A percentile compares a stretch with the other conserved stretches of the same genome.
phyloP scores from a whole-genome alignment of 225 moss, liverwort and hornwort genomes.

The Ulota crispa region DNA sequence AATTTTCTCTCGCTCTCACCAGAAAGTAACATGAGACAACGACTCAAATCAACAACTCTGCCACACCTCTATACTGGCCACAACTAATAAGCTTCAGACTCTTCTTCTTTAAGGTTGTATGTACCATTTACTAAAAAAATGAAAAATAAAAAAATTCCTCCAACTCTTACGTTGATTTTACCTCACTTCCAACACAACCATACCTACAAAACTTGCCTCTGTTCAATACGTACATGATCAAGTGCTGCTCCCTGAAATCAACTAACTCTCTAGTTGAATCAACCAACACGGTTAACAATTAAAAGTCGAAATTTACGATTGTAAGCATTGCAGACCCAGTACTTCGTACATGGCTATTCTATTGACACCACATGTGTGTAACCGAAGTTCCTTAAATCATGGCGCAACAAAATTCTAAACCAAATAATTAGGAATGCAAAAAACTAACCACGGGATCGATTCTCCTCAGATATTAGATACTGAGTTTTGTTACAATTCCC shows the following conservation, averaged over 20 bases:
- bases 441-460: neutral
- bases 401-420: neutral
- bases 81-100: neutral
- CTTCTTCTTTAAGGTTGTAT: neutral
- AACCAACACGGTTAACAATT: neutral
- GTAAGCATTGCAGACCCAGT: neutral
- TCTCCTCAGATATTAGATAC: neutral
- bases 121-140: neutral
- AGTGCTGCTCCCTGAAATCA: neutral
- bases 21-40: slow-evolving; percentile 42
- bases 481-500: neutral
- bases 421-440: neutral
- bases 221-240: neutral
- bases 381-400: neutral
- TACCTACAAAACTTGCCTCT: neutral
- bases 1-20: slow-evolving; percentile 54
- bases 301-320: neutral
- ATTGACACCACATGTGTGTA: neutral
- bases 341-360: too few species aligned
- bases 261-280: neutral
- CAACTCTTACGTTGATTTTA: neutral
- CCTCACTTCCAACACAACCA: neutral
- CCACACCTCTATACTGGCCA: slow-evolving; percentile 11
- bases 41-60: slow-evolving; percentile 22
- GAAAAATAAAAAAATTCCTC: too few species aligned